These are phyloP conservation scores for Cardamine resedifolia DNA, from an alignment of 345 rosid species.

Conservation along the genomic window DNA sequence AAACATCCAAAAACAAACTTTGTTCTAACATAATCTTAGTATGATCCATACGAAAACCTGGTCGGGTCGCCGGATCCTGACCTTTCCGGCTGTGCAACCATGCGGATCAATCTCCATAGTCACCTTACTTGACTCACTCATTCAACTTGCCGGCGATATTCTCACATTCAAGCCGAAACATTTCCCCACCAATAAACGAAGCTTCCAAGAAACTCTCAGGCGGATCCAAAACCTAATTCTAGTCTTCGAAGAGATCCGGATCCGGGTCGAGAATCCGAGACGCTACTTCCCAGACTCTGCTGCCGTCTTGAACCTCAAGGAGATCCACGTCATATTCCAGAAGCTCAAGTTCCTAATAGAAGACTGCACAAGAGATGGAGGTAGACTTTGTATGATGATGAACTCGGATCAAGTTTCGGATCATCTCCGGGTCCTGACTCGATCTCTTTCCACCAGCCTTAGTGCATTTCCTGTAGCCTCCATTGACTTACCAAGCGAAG, in stretches of 20 bases:
- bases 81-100: slow-evolving; percentile 76
- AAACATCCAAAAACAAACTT: slow-evolving; percentile 21
- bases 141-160: slow-evolving; percentile 46
- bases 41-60: slow-evolving; percentile 25
- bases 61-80: slow-evolving; percentile 57
- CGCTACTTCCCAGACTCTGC: slow-evolving; percentile 34
- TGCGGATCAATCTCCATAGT: slow-evolving; percentile 52
- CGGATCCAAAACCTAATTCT: slow-evolving; percentile 52
- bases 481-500: slow-evolving; percentile 55
- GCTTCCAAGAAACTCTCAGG: slow-evolving; percentile 49
- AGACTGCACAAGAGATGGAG: slow-evolving; percentile 72
- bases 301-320: slow-evolving; percentile 51
- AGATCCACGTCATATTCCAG: slow-evolving; percentile 71
- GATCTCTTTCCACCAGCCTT: slow-evolving; percentile 57
- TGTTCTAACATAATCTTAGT: neutral
- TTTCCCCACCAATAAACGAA: slow-evolving; percentile 56
- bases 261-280: slow-evolving; percentile 36
- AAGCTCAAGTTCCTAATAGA: slow-evolving; percentile 64
- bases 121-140: slow-evolving; percentile 59
- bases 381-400: slow-evolving; percentile 54
- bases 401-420: slow-evolving; percentile 50
- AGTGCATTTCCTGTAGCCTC: slow-evolving; percentile 51
- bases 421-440: slow-evolving; percentile 50
- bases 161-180: slow-evolving; percentile 42
- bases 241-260: slow-evolving; percentile 61